Conservation (phyloP, 805 yeast genomes). For the Barnettozyma vustinii region DNA sequence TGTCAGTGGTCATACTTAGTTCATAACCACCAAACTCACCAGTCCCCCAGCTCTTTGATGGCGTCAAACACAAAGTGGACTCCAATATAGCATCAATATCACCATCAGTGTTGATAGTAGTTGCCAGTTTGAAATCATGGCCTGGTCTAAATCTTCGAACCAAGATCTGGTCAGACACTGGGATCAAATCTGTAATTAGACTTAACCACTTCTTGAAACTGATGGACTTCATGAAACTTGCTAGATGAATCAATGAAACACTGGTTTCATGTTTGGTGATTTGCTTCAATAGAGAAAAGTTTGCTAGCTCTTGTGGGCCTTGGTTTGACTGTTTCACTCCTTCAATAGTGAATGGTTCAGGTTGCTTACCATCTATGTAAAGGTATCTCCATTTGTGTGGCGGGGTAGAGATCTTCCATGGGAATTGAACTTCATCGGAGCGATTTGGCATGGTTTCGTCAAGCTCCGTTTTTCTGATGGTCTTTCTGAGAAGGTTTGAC, state of each 20-base stretch:
- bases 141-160: conserved; percentile 93
- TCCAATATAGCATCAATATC: conserved; percentile 49
- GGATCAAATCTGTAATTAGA: conserved; percentile 53
- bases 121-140: conserved; percentile 86
- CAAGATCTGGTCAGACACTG: conserved; percentile 60
- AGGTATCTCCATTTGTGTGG: conserved; percentile 88
- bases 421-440: conserved; percentile 50
- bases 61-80: conserved; percentile 78
- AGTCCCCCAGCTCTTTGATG: conserved; percentile 74
- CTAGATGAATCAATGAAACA: conserved; percentile 44
- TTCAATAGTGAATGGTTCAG: conserved; percentile 27
- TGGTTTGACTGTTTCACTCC: conserved; percentile 31
- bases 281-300: conserved; percentile 37
- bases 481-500: conserved; percentile 39
- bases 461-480: conserved; percentile 54
- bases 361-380: conserved; percentile 66
- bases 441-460: conserved; percentile 53
- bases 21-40: conserved; percentile 97
- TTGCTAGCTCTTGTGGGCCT: conserved; percentile 46
- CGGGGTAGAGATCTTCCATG: conserved; percentile 91
- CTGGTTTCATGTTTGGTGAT: conserved; percentile 27
- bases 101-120: conserved; percentile 41
- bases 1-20: conserved; percentile 65
- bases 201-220: conserved; percentile 69
- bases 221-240: conserved; percentile 51